Conservation (phyloP, 2,329 filamentous ascomycete genomes). For the Colletotrichum aenigma region DNA sequence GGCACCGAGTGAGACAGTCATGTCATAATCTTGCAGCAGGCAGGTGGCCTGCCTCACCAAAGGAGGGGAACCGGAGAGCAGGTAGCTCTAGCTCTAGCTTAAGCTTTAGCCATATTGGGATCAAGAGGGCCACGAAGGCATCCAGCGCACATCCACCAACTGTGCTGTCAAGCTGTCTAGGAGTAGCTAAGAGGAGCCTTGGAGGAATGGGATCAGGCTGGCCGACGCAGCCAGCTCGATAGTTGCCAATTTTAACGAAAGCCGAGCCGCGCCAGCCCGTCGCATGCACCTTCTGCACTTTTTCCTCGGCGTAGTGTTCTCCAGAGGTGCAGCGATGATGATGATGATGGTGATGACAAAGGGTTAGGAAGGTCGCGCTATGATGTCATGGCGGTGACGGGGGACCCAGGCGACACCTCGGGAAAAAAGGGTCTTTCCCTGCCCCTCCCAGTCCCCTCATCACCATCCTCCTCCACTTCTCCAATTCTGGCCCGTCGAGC, state of each 20-base stretch:
- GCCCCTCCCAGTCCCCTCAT: background rate
- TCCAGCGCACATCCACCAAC: background rate
- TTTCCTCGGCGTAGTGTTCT: background rate
- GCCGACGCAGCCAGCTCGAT: background rate
- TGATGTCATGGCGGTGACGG: constrained; percentile 16
- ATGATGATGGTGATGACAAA: constrained; percentile 18
- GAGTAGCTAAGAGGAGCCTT: background rate
- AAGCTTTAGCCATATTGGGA: background rate
- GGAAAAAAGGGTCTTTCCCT: background rate
- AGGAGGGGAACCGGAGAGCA: background rate
- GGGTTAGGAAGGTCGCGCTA: constrained; percentile 8
- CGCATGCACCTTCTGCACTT: background rate
- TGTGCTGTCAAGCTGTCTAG: background rate
- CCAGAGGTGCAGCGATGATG: background rate
- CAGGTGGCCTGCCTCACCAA: constrained; percentile 1
- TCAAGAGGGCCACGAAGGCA: background rate
- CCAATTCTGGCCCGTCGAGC: background rate
- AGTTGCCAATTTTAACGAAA: background rate
- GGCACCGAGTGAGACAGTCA: constrained; percentile 13
- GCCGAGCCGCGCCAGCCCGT: background rate
- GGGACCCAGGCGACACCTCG: background rate
- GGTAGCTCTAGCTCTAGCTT: background rate
- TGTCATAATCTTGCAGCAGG: constrained; percentile 14
- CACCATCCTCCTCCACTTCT: background rate
- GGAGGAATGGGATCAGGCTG: background rate